Conservation (phyloP, 2,329 filamentous ascomycete species). For the Xylariaceae sp. region DNA sequence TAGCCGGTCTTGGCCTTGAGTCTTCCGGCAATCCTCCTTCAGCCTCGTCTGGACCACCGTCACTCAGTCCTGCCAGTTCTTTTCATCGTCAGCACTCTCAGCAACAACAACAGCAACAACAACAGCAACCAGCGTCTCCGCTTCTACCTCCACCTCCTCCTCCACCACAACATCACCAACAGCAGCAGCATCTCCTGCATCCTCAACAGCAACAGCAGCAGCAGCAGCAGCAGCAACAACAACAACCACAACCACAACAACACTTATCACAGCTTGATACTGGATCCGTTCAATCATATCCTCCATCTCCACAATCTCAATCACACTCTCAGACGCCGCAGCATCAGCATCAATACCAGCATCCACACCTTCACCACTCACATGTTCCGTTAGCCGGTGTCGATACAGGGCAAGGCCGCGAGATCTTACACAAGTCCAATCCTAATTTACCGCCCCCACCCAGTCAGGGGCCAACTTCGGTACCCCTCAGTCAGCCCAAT, state of each 20-base stretch:
- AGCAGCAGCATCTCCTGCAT: conserved; percentile 2
- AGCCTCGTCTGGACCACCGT: conserved; percentile 40
- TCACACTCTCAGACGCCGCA: conserved; percentile 24
- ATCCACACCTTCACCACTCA: conserved; percentile 23
- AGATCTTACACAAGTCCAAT: conserved; percentile 24
- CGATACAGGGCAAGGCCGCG: conserved; percentile 26
- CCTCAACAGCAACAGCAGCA: conserved; percentile 17
- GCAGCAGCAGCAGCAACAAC: conserved; percentile 23
- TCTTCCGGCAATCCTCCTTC: conserved; percentile 35
- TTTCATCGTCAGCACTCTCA: conserved; percentile 34
- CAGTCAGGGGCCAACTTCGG: conserved; percentile 23
- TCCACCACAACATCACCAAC: too few relatives aligned
- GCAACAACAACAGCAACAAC: conserved; percentile 22
- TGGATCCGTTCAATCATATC: conserved; percentile 20
- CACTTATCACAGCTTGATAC: conserved; percentile 11
- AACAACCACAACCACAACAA: conserved; percentile 21
- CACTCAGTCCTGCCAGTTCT: conserved; percentile 44
- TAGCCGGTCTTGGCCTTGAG: conserved; percentile 22
- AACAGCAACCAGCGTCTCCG: background rate
- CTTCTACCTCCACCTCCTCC: too few relatives aligned
- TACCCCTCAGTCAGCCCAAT: conserved; percentile 38
- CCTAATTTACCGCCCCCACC: conserved; percentile 25
- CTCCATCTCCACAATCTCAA: conserved; percentile 18
- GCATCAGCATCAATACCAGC: conserved; percentile 11
- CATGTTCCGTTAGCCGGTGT: conserved; percentile 22